Evolutionary conservation across 2,329 filamentous ascomycete genomes (phyloP).

Genomic region (Aspergillus fumigatiaffinis): DNA sequence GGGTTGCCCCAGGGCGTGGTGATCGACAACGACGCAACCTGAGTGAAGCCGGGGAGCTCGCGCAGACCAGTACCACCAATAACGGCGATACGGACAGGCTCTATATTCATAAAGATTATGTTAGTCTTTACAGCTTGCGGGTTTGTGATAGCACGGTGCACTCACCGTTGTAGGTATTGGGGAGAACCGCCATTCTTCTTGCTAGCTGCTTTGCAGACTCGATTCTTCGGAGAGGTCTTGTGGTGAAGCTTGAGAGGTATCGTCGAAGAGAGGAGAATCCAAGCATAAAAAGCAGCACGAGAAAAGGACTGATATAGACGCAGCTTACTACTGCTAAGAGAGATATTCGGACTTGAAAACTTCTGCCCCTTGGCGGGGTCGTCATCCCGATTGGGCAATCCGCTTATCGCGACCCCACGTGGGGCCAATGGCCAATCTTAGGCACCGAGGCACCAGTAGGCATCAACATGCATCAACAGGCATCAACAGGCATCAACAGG

Average conservation of each 20-base stretch:
- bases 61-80: slow-evolving; percentile 91
- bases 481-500: neutral
- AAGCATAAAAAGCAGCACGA: neutral
- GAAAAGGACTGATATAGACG: slow-evolving; percentile 1
- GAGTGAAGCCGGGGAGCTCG: slow-evolving; percentile 79
- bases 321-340: slow-evolving; percentile 3
- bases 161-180: slow-evolving; percentile 58
- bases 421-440: slow-evolving; percentile 12
- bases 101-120: slow-evolving; percentile 16
- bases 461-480: neutral
- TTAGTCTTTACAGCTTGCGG: neutral
- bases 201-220: slow-evolving; percentile 32
- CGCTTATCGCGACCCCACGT: slow-evolving; percentile 23
- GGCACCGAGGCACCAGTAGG: slow-evolving; percentile 10
- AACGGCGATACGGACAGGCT: slow-evolving; percentile 75
- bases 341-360: slow-evolving; percentile 1
- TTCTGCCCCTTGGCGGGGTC: slow-evolving; percentile 11
- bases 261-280: slow-evolving; percentile 3
- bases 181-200: slow-evolving; percentile 51
- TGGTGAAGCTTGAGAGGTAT: slow-evolving; percentile 19
- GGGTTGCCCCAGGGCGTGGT: slow-evolving; percentile 86
- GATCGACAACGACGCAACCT: slow-evolving; percentile 72
- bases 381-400: slow-evolving; percentile 21
- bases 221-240: slow-evolving; percentile 27
- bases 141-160: slow-evolving; percentile 7